Percentiles rank a stretch among this genome's conserved stretches.
phyloP scores from a whole-genome alignment of 768 basidiomycete species.

The Dioszegia aurantiaca region DNA sequence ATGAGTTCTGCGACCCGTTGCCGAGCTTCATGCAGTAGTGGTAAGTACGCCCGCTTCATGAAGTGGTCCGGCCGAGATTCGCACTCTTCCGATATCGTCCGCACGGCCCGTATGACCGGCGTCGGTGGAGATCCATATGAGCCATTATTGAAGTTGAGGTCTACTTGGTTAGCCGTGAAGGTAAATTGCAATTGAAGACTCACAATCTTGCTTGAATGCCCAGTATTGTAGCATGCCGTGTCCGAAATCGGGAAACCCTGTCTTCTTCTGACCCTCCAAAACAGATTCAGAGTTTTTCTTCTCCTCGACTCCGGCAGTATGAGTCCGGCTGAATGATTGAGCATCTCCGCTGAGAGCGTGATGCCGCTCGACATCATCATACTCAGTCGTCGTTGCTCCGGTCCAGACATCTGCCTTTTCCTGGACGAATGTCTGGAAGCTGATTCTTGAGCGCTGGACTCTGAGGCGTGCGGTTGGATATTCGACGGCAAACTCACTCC shows the following conservation, averaged over 20 bases:
- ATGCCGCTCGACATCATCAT: constrained; percentile 60
- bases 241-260: constrained; percentile 48
- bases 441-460: constrained; percentile 13
- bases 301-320: too few species aligned
- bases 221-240: constrained; percentile 50
- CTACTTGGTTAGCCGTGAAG: constrained; percentile 18
- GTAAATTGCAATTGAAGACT: not conserved
- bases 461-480: too few species aligned
- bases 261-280: constrained; percentile 23
- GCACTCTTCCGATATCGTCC: constrained; percentile 36
- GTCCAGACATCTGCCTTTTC: constrained; percentile 79
- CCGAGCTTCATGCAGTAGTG: constrained; percentile 42
- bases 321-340: constrained; percentile 3
- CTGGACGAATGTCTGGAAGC: constrained; percentile 73
- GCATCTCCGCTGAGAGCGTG: constrained; percentile 14
- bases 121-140: constrained; percentile 51
- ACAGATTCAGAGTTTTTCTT: not conserved
- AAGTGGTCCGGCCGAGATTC: constrained; percentile 52
- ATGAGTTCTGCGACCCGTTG: constrained; percentile 45
- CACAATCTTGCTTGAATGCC: constrained; percentile 39
- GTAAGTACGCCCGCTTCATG: constrained; percentile 44
- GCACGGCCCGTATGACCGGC: constrained; percentile 46
- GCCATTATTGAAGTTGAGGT: constrained; percentile 54
- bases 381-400: constrained; percentile 50
- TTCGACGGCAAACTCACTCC: constrained; percentile 51